Evolutionary conservation across 768 basidiomycete genomes (phyloP).

Genomic region (Pisolithus orientalis): DNA sequence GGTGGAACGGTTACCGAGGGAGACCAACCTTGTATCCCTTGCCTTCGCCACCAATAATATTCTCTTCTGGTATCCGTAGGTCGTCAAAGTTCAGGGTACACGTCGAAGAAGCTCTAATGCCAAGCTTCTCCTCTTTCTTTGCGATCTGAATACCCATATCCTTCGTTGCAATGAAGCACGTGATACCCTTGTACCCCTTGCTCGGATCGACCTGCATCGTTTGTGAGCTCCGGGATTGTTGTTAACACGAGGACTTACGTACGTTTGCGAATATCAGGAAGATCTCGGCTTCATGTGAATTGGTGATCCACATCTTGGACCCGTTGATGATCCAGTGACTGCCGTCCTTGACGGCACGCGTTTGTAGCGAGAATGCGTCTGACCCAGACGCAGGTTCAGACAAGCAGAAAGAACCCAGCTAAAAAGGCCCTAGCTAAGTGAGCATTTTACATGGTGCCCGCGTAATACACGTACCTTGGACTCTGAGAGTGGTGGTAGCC

Average conservation of each 20-base stretch:
- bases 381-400: constrained; percentile 92
- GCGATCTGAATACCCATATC: constrained; percentile 97
- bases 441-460: background rate
- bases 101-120: constrained; percentile 93
- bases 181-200: constrained; percentile 98
- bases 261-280: constrained; percentile 96
- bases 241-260: constrained; percentile 14
- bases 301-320: constrained; percentile 99
- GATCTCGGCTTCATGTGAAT: constrained; percentile 86
- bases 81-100: constrained; percentile 95
- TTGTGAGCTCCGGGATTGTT: background rate
- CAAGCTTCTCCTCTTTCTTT: constrained; percentile 98
- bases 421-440: background rate
- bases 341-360: constrained; percentile 84
- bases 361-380: constrained; percentile 95
- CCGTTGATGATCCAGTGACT: constrained; percentile 86
- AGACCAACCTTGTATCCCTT: constrained; percentile 76
- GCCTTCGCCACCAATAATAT: constrained; percentile 87
- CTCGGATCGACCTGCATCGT: constrained; percentile 62
- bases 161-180: constrained; percentile 93
- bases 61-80: constrained; percentile 75
- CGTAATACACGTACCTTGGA: constrained; percentile 48
- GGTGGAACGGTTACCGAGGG: background rate
- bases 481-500: constrained; percentile 63
- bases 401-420: constrained; percentile 95